These are phyloP conservation scores for Agaricales sp. DNA, from an alignment of 1,284 basidiomycete genomes.

Conservation along the genomic window DNA sequence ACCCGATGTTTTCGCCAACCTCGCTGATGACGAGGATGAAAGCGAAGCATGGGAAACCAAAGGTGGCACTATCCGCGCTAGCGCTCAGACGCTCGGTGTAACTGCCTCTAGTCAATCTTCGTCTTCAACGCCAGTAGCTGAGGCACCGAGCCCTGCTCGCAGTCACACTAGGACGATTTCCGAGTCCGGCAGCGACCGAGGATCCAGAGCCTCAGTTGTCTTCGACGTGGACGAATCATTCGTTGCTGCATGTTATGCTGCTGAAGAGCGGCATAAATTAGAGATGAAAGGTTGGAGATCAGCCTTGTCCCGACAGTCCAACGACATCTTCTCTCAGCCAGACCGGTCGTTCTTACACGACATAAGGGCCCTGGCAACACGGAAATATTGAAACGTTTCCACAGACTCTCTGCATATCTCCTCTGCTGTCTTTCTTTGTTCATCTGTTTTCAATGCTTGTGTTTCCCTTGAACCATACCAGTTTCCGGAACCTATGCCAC, in stretches of 20 bases:
- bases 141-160: slow-evolving; percentile 47
- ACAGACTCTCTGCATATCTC: slow-evolving; percentile 5
- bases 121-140: slow-evolving; percentile 26
- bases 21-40: slow-evolving; percentile 81
- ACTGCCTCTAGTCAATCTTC: slow-evolving; percentile 20
- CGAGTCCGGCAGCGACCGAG: slow-evolving; percentile 66
- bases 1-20: slow-evolving; percentile 83
- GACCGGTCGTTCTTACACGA: slow-evolving; percentile 62
- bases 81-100: slow-evolving; percentile 32
- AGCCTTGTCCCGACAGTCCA: slow-evolving; percentile 24
- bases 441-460: background rate
- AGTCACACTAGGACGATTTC: slow-evolving; percentile 56
- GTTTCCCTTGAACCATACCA: no score
- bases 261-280: slow-evolving; percentile 68
- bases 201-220: slow-evolving; percentile 63
- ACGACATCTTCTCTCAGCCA: slow-evolving; percentile 32
- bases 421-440: slow-evolving; percentile 2
- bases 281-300: slow-evolving; percentile 81
- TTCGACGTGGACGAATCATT: slow-evolving; percentile 68
- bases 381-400: slow-evolving; percentile 48
- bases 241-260: slow-evolving; percentile 57
- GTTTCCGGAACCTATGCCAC: no score
- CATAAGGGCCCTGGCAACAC: slow-evolving; percentile 71
- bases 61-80: slow-evolving; percentile 69
- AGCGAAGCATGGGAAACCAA: slow-evolving; percentile 59